A percentile compares a stretch with the other conserved stretches of the same genome.
phyloP scores from a whole-genome alignment of 2,329 filamentous ascomycete species.

The Aspergillus nomiae region DNA sequence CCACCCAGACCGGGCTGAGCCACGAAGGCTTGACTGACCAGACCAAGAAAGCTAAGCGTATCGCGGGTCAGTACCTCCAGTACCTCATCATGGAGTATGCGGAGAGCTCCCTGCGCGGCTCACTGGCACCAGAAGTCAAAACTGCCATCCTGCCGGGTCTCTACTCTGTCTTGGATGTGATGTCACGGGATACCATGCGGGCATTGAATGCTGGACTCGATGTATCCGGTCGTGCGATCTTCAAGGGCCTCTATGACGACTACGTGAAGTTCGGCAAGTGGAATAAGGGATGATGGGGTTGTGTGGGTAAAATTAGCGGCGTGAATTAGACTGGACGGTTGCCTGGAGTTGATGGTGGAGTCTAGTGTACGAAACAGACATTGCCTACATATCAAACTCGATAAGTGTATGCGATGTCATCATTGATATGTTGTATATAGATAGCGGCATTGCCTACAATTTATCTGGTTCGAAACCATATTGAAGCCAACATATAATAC shows the following conservation, averaged over 20 bases:
- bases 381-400: not conserved
- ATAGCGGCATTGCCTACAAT: not conserved
- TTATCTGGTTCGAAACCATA: not conserved
- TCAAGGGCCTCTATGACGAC: slow-evolving; percentile 57
- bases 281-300: slow-evolving; percentile 42
- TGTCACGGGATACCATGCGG: slow-evolving; percentile 53
- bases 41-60: slow-evolving; percentile 59
- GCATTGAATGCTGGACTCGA: slow-evolving; percentile 56
- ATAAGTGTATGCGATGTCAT: not conserved
- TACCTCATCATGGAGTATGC: slow-evolving; percentile 61
- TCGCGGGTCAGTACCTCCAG: slow-evolving; percentile 60
- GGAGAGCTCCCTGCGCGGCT: slow-evolving; percentile 52
- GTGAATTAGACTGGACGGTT: not conserved
- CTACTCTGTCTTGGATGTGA: slow-evolving; percentile 56
- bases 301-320: not conserved
- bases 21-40: slow-evolving; percentile 58
- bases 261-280: slow-evolving; percentile 51
- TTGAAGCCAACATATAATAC: not conserved
- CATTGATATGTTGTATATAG: slow-evolving; percentile 3
- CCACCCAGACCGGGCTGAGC: slow-evolving; percentile 34
- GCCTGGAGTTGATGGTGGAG: not conserved
- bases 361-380: not conserved
- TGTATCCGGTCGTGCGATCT: slow-evolving; percentile 53
- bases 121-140: slow-evolving; percentile 55
- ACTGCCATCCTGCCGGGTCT: slow-evolving; percentile 55